Evolutionary conservation across 352 stramenopile genomes (phyloP).

Genomic region (Blastocystis sp.): DNA sequence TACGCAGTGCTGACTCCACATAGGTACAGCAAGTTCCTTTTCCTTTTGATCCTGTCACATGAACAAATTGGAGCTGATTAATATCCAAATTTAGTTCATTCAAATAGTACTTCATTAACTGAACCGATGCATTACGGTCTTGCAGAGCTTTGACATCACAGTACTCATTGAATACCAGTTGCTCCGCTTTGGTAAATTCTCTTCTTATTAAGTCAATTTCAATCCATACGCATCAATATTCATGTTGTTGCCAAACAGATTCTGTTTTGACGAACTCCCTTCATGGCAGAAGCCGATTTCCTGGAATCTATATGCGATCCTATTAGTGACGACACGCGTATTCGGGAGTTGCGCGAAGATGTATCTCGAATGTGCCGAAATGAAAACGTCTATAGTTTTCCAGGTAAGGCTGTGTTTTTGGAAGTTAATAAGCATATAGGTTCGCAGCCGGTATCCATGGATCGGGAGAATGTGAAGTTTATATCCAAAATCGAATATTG

Average conservation of each 20-base stretch:
- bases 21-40: slow-evolving; percentile 84
- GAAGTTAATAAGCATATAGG: neutral
- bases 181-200: slow-evolving; percentile 9
- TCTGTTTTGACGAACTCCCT: neutral
- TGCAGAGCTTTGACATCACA: slow-evolving; percentile 38
- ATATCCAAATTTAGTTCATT: slow-evolving; percentile 64
- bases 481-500: slow-evolving; percentile 44
- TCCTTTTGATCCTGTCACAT: slow-evolving; percentile 88
- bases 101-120: slow-evolving; percentile 61
- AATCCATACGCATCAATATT: neutral
- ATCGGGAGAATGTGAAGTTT: slow-evolving; percentile 44
- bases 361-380: slow-evolving; percentile 38
- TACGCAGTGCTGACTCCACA: slow-evolving; percentile 75
- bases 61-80: slow-evolving; percentile 67
- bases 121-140: neutral
- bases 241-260: neutral
- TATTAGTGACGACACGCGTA: neutral
- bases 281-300: slow-evolving; percentile 15
- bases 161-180: slow-evolving; percentile 42
- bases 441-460: slow-evolving; percentile 60
- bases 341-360: slow-evolving; percentile 35
- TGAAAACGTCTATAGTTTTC: slow-evolving; percentile 1
- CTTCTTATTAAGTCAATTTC: neutral
- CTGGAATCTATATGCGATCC: neutral
- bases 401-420: neutral